Conservation (phyloP, 306 rosid species). For the Prunus padus region DNA sequence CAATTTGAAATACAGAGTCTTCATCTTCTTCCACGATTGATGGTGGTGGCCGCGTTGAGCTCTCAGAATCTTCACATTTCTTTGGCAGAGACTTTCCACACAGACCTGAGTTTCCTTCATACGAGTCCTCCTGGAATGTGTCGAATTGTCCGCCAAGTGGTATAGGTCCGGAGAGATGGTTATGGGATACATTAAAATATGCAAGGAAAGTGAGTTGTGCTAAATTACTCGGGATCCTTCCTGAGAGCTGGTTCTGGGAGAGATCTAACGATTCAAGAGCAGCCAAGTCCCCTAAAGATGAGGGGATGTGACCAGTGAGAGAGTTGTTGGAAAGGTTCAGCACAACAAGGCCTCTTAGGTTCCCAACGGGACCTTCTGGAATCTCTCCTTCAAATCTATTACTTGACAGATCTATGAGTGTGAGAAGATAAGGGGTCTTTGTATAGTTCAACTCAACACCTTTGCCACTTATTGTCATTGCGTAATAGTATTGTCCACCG, state of each 20-base stretch:
- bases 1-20: neutral
- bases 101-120: neutral
- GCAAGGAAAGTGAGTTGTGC: conserved; percentile 15
- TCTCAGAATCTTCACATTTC: neutral
- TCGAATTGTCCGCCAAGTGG: conserved; percentile 22
- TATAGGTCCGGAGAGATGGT: conserved; percentile 12
- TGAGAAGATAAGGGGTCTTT: too few relatives aligned
- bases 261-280: conserved; percentile 14
- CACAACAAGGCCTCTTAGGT: neutral
- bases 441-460: too few relatives aligned
- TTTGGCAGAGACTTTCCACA: neutral
- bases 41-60: too few relatives aligned
- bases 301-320: conserved; percentile 10
- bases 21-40: neutral
- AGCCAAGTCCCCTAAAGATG: neutral
- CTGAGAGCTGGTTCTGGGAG: conserved; percentile 20
- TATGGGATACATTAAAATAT: conserved; percentile 18
- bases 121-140: conserved; percentile 2
- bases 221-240: conserved; percentile 6
- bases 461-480: too few relatives aligned
- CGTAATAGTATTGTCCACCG: too few relatives aligned
- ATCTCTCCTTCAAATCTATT: neutral
- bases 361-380: too few relatives aligned
- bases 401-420: too few relatives aligned
- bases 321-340: conserved; percentile 10